These are phyloP conservation scores for Coix lacrymajobi DNA, from an alignment of 176 grass and related monocot genomes.

Conservation along the genomic window DNA sequence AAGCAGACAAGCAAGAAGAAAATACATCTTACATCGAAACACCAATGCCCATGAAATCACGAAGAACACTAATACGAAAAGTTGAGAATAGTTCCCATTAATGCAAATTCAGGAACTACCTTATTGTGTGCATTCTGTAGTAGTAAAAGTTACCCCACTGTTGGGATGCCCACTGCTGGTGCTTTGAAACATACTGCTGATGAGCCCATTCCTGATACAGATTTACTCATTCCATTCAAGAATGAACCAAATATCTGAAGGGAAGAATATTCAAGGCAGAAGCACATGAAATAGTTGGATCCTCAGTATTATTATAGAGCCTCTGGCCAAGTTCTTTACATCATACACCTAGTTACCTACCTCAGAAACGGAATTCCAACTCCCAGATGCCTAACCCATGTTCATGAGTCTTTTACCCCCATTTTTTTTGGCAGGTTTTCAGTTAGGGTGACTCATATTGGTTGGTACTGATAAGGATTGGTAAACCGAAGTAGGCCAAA, in stretches of 20 bases:
- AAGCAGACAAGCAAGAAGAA: background rate
- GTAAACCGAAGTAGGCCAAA: background rate
- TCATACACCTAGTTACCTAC: background rate
- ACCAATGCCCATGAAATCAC: background rate
- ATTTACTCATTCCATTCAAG: background rate
- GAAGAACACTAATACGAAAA: background rate
- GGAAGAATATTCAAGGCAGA: background rate
- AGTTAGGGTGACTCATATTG: background rate
- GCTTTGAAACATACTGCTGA: slow-evolving; percentile 68
- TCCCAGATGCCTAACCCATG: background rate
- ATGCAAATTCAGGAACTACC: slow-evolving; percentile 30
- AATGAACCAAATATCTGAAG: background rate
- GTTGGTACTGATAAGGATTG: background rate
- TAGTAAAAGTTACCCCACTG: slow-evolving; percentile 94
- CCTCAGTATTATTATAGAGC: background rate
- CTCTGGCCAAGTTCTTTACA: background rate
- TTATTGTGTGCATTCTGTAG: slow-evolving; percentile 76
- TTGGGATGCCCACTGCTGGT: slow-evolving; percentile 83
- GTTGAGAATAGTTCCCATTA: background rate
- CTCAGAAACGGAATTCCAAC: background rate
- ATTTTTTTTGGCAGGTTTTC: background rate
- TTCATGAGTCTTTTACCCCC: background rate
- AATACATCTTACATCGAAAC: background rate
- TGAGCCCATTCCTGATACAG: slow-evolving; percentile 75
- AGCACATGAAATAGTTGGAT: background rate